A percentile compares a stretch with the other conserved stretches of the same genome.
These are phyloP conservation scores for Metschnikowia koreensis DNA, from an alignment of 805 yeast species.

Conservation along the genomic window DNA sequence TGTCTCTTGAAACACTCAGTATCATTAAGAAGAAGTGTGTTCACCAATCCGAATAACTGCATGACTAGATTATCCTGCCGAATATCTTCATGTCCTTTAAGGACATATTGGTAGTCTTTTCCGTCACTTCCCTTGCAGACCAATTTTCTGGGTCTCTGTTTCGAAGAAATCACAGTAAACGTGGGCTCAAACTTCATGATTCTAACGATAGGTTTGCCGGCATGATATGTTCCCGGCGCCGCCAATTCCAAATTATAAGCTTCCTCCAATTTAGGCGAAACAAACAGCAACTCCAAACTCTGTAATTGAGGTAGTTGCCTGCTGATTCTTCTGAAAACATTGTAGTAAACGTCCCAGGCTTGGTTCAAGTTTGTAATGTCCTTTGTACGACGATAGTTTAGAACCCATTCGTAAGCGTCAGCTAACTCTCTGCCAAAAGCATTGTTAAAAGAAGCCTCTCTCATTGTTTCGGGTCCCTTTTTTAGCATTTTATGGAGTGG, in stretches of 20 bases:
- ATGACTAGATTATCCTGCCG: conserved; percentile 96
- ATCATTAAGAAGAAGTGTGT: conserved; percentile 82
- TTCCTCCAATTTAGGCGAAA: conserved; percentile 82
- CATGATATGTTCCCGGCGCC: conserved; percentile 88
- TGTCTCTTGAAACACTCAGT: conserved; percentile 96
- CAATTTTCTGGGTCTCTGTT: conserved; percentile 90
- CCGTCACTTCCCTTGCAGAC: conserved; percentile 88
- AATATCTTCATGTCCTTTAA: conserved; percentile 97
- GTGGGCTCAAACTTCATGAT: conserved; percentile 79
- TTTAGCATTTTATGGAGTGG: conserved; percentile 85
- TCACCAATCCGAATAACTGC: conserved; percentile 96
- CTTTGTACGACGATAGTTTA: conserved; percentile 77
- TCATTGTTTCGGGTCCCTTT: conserved; percentile 85
- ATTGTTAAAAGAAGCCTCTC: conserved; percentile 89
- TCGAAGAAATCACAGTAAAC: conserved; percentile 84
- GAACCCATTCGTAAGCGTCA: conserved; percentile 92
- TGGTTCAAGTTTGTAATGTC: conserved; percentile 89
- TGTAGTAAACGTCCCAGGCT: conserved; percentile 97
- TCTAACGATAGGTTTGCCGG: conserved; percentile 74
- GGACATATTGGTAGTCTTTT: conserved; percentile 72
- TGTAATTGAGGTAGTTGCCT: conserved; percentile 86
- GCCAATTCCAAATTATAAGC: conserved; percentile 82
- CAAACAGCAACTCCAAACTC: conserved; percentile 85
- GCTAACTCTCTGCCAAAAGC: conserved; percentile 90
- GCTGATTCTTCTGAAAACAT: conserved; percentile 86